These are phyloP conservation scores for Mycena metata DNA, from an alignment of 768 basidiomycete genomes.

Conservation along the genomic window DNA sequence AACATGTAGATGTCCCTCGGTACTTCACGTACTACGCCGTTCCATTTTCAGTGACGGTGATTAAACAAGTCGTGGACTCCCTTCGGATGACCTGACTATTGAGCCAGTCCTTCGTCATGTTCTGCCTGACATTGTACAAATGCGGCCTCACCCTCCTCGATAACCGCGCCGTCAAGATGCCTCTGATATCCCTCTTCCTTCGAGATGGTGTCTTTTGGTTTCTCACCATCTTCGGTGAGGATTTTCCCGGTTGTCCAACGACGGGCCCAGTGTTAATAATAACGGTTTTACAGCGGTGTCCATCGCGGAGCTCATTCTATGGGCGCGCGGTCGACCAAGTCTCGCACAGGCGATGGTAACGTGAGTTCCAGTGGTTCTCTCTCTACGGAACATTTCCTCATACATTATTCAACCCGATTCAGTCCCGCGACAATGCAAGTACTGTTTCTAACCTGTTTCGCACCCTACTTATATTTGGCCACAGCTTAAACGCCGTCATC, in stretches of 20 bases:
- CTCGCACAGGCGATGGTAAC: conserved; percentile 3
- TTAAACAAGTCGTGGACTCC: neutral
- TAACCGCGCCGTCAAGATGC: conserved; percentile 7
- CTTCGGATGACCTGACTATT: neutral
- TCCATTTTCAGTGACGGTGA: neutral
- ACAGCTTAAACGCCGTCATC: too few species aligned
- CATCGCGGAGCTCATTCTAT: neutral
- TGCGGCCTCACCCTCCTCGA: conserved; percentile 22
- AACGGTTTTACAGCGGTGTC: neutral
- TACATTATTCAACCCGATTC: too few species aligned
- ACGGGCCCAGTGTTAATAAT: too few species aligned
- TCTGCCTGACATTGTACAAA: conserved; percentile 18
- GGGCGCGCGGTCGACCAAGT: conserved; percentile 5
- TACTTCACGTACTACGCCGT: conserved; percentile 16
- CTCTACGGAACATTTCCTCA: too few species aligned
- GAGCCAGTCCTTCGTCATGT: conserved; percentile 21
- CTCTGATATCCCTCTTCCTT: conserved; percentile 19
- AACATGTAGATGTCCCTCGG: neutral
- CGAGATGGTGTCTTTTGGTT: conserved; percentile 31
- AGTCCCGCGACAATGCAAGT: too few species aligned
- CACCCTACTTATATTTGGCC: too few species aligned
- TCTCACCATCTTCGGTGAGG: conserved; percentile 18
- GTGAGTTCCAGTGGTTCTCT: neutral
- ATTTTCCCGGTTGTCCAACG: neutral
- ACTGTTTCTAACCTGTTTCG: too few species aligned